Evolutionary conservation across 441 rosid species (phyloP).

Genomic region (Populus tomentosa): DNA sequence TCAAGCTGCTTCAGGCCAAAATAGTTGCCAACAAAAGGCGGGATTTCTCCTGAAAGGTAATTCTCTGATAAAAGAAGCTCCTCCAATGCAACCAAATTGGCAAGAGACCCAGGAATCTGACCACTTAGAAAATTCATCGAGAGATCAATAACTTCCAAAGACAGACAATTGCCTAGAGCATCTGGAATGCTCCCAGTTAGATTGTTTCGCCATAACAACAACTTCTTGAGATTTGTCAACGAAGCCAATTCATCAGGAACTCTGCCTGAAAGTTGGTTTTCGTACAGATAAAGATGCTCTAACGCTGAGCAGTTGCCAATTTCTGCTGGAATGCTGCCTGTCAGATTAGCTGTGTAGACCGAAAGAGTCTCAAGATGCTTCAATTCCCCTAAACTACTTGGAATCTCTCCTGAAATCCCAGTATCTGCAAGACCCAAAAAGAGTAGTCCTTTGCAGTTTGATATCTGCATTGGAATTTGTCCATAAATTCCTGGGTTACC

Average conservation of each 20-base stretch:
- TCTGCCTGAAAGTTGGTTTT: slow-evolving; percentile 47
- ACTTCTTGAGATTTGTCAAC: slow-evolving; percentile 44
- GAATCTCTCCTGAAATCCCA: slow-evolving; percentile 54
- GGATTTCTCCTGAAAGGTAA: slow-evolving; percentile 51
- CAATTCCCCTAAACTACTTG: slow-evolving; percentile 49
- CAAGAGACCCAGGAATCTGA: slow-evolving; percentile 45
- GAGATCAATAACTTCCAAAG: slow-evolving; percentile 50
- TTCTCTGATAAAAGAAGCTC: slow-evolving; percentile 61
- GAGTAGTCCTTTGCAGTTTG: slow-evolving; percentile 42
- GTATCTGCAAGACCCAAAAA: slow-evolving; percentile 74
- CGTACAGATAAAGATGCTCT: slow-evolving; percentile 57
- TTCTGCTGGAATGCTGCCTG: slow-evolving; percentile 51
- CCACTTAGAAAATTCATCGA: slow-evolving; percentile 55
- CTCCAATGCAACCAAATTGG: slow-evolving; percentile 38
- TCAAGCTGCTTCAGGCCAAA: slow-evolving; percentile 55
- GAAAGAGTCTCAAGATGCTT: slow-evolving; percentile 54
- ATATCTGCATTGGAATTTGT: slow-evolving; percentile 55
- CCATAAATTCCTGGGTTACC: slow-evolving; percentile 57
- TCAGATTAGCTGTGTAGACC: slow-evolving; percentile 57
- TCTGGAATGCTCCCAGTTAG: slow-evolving; percentile 49
- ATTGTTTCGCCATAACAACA: slow-evolving; percentile 62
- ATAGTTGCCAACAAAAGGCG: slow-evolving; percentile 40
- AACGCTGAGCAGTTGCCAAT: slow-evolving; percentile 54
- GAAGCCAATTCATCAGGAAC: slow-evolving; percentile 55
- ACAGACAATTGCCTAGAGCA: slow-evolving; percentile 43